Conservation (phyloP, 73 alveolate genomes). For the Tetrahymena borealis region DNA sequence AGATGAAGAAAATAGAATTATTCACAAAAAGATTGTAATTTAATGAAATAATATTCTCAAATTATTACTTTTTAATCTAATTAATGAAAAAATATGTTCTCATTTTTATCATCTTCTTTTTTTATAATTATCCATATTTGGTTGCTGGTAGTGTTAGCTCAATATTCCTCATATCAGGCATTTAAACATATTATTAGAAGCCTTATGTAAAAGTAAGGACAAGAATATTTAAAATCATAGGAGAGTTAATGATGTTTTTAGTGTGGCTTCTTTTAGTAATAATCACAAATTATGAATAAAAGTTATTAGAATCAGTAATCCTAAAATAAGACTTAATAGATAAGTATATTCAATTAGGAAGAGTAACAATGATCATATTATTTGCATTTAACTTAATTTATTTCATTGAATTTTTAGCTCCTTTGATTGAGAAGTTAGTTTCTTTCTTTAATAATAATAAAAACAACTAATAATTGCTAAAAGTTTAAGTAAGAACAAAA, state of each 20-base stretch:
- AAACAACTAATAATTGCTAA: no score
- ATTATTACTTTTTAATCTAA: neutral
- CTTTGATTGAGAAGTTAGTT: no score
- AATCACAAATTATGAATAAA: neutral
- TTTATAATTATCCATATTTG: neutral
- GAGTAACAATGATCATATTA: neutral
- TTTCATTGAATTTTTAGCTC: no score
- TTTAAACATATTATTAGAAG: neutral
- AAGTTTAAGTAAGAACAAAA: no score
- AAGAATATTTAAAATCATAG: neutral
- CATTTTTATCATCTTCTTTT: neutral
- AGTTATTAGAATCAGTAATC: neutral
- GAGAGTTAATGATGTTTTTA: neutral
- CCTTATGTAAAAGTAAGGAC: neutral
- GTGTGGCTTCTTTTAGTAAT: neutral
- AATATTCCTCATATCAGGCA: neutral
- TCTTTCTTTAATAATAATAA: no score
- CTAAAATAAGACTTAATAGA: neutral
- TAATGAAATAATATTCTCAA: neutral
- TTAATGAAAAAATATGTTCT: neutral
- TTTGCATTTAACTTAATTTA: neutral
- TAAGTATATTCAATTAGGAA: neutral
- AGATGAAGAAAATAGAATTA: neutral
- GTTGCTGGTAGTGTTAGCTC: neutral
- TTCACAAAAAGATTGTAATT: neutral